Evolutionary conservation across 305 asterid genomes (phyloP).

Genomic region (Solanum aculeatissimum): DNA sequence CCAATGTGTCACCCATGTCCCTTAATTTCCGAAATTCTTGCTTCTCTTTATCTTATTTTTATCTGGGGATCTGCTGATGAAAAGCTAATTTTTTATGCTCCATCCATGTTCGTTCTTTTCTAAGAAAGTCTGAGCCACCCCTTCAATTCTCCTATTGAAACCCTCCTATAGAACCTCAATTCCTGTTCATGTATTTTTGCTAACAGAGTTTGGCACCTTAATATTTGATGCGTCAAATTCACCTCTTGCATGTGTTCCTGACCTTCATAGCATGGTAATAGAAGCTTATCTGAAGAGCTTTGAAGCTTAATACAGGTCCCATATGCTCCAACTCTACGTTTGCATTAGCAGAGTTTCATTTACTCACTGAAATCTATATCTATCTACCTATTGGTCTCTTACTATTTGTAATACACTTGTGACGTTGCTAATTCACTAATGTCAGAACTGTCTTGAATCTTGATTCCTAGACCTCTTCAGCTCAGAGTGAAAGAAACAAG

Average conservation of each 20-base stretch:
- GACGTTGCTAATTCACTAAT: not conserved
- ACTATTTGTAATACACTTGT: not conserved
- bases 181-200: not conserved
- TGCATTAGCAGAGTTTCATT: not conserved
- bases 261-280: not conserved
- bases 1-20: not conserved
- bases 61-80: not conserved
- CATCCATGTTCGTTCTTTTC: not conserved
- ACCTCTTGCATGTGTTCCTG: not conserved
- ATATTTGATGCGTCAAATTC: not conserved
- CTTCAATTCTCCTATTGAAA: not conserved
- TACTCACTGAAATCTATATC: not conserved
- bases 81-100: not conserved
- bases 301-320: not conserved
- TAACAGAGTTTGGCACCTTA: not conserved
- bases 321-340: not conserved
- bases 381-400: not conserved
- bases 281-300: not conserved
- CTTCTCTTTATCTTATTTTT: not conserved
- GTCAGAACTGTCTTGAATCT: not conserved
- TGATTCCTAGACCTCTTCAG: not conserved
- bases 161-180: not conserved
- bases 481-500: not conserved
- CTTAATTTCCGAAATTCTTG: not conserved
- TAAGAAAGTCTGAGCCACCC: not conserved